Evolutionary conservation across 23 red algal species (phyloP).

Genomic region (Gracilariopsis chorda): DNA sequence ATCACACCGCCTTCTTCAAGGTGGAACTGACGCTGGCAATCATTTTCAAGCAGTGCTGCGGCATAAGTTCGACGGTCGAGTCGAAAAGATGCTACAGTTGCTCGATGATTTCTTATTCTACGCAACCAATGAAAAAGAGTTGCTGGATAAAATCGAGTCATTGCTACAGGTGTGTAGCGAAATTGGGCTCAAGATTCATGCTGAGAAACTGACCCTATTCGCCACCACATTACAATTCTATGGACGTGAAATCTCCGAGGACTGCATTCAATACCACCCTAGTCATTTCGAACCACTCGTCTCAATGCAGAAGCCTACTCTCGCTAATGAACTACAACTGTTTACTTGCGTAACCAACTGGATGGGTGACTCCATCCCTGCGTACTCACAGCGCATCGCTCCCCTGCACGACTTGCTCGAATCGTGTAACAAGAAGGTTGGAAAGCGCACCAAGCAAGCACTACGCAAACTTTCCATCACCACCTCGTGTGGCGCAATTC

Average conservation of each 20-base stretch:
- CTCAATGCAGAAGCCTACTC: background rate
- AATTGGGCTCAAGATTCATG: background rate
- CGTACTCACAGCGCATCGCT: background rate
- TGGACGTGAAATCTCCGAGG: background rate
- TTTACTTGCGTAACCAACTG: constrained; percentile 17
- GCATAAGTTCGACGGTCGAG: background rate
- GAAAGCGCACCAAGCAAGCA: background rate
- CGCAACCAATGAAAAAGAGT: background rate
- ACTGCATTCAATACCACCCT: background rate
- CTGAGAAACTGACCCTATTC: background rate
- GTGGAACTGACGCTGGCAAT: constrained; percentile 32
- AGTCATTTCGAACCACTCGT: background rate
- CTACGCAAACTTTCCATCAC: background rate
- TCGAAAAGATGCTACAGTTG: background rate
- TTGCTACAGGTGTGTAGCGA: background rate
- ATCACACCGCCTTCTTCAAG: constrained; percentile 17
- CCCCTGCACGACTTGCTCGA: constrained; percentile 8
- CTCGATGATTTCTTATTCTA: constrained; percentile 39
- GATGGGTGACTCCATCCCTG: constrained; percentile 23
- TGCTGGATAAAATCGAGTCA: background rate
- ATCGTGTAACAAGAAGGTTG: background rate
- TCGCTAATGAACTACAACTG: constrained; percentile 6
- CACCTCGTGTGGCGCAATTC: background rate
- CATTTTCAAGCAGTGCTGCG: constrained; percentile 11
- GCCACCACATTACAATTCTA: background rate